A percentile compares a stretch with the other conserved stretches of the same genome.
These are phyloP conservation scores for Furcasterigmium furcatum DNA, from an alignment of 2,329 filamentous ascomycete species.

Conservation along the genomic window DNA sequence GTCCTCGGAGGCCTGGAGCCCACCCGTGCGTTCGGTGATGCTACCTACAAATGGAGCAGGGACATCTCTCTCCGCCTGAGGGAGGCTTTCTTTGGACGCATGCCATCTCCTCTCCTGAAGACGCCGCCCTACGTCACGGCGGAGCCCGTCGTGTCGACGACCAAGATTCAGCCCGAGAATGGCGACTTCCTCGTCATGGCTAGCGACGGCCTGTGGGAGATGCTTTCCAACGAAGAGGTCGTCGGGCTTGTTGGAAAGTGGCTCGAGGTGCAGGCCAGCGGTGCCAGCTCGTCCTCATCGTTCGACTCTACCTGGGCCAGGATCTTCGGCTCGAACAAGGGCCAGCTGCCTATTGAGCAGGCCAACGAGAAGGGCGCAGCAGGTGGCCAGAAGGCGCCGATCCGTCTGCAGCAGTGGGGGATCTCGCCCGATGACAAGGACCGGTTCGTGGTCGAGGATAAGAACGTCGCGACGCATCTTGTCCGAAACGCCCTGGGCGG, in stretches of 20 bases:
- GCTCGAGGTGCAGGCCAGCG: conserved; percentile 73
- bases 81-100: conserved; percentile 82
- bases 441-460: conserved; percentile 91
- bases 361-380: conserved; percentile 36
- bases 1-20: conserved; percentile 91
- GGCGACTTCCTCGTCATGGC: conserved; percentile 96
- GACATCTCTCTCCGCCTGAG: conserved; percentile 83
- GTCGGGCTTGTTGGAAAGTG: conserved; percentile 95
- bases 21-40: conserved; percentile 91
- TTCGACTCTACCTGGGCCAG: conserved; percentile 67
- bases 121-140: conserved; percentile 97
- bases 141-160: conserved; percentile 91
- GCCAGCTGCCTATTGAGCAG: conserved; percentile 73
- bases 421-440: conserved; percentile 69
- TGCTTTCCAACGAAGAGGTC: conserved; percentile 98
- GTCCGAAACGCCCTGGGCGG: conserved; percentile 93
- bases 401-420: conserved; percentile 89
- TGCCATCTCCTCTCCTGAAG: conserved; percentile 71
- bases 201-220: conserved; percentile 97
- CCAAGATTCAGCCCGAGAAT: conserved; percentile 81
- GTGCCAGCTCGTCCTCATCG: conserved; percentile 41
- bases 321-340: conserved; percentile 53
- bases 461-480: conserved; percentile 93
- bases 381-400: conserved; percentile 79
- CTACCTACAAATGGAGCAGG: conserved; percentile 91